Evolutionary conservation across 2,329 filamentous ascomycete genomes (phyloP), one percentile per base, ranked within the genome.

Genomic region (Hyphodiscus sp.): DNA sequence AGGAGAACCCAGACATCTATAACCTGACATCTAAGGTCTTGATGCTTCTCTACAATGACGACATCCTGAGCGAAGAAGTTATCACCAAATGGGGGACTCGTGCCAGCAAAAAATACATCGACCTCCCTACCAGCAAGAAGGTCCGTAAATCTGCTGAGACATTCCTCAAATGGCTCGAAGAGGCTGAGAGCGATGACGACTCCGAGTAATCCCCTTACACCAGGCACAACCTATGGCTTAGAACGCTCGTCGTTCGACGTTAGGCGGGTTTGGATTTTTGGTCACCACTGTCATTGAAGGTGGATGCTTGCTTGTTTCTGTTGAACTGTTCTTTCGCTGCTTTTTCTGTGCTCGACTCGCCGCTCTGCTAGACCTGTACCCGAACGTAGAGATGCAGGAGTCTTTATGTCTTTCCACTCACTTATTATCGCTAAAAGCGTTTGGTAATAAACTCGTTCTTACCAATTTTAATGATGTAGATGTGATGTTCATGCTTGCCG

Each of bases 41-140:
- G 59, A 82, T 95, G 71, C 81, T 87, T 66, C 87, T 92, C 75
- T 99, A 97, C 74, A 83, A 96, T 73, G 80, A 90, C 66, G 94
- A 99, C 63, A 80, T 99, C 52, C 76, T 96, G 65, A 84, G 80
- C 49, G 94, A 99, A 76, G 91, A 96, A 59, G 82, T 91, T 16
- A 83, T 95, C 69, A 88, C 86, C 73, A 86, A 86, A 64, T 99
- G 94, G 92, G 92, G 91, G 61, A 80, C 82, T 69, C 96, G 94
- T 80, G 91, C 92, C 55, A 96, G 90, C 82, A 96, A 95, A 86
- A 96, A 96, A 78, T 97, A 97, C 70, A 89, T 95, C 64, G 92
- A 97, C 70, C 73, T 95, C 57, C 70, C 85, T 56, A 91, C 85
- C 57, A 95, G 90, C 75, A 92, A 91, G 80, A 95, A 95, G 80